Evolutionary conservation across 1,139 yeast genomes (phyloP).

Genomic region (Suhomyces kunorum): DNA sequence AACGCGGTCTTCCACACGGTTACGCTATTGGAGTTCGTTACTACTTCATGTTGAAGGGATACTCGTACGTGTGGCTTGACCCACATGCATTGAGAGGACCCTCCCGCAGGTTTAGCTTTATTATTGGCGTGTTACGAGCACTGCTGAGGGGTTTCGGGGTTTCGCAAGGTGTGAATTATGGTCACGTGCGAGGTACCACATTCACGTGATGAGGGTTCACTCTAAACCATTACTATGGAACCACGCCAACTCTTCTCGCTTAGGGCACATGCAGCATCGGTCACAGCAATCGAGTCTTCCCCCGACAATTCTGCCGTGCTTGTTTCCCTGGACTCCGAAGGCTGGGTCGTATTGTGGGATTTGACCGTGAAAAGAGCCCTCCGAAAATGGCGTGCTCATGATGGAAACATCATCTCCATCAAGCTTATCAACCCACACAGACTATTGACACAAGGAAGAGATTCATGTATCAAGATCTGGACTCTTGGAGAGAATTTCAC

Average conservation of each 20-base stretch:
- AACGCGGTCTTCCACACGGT: not conserved
- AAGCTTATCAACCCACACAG: constrained; percentile 32
- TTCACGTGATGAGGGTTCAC: not conserved
- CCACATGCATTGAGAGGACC: no score
- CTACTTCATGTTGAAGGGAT: no score
- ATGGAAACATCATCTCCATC: constrained; percentile 44
- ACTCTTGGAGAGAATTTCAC: constrained; percentile 18
- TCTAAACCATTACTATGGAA: not conserved
- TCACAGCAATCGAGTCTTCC: constrained; percentile 11
- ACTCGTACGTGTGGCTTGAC: no score
- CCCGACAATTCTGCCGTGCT: constrained; percentile 15
- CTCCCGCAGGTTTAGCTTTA: no score
- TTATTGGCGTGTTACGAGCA: not conserved
- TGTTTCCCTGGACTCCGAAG: constrained; percentile 47
- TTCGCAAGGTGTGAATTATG: no score
- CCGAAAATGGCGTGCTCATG: constrained; percentile 53
- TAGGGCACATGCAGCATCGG: constrained; percentile 15
- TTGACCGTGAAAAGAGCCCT: constrained; percentile 43
- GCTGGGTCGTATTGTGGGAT: constrained; percentile 56
- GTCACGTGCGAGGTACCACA: not conserved
- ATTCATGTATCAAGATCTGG: constrained; percentile 55
- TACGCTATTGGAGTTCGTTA: no score
- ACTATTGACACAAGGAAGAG: constrained; percentile 56
- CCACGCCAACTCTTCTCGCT: constrained; percentile 14
- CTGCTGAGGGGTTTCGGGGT: not conserved